Percentiles rank a stretch among this genome's conserved stretches.
Conservation (phyloP, 2,329 filamentous ascomycete species). For the Pseudogymnoascus sp. region DNA sequence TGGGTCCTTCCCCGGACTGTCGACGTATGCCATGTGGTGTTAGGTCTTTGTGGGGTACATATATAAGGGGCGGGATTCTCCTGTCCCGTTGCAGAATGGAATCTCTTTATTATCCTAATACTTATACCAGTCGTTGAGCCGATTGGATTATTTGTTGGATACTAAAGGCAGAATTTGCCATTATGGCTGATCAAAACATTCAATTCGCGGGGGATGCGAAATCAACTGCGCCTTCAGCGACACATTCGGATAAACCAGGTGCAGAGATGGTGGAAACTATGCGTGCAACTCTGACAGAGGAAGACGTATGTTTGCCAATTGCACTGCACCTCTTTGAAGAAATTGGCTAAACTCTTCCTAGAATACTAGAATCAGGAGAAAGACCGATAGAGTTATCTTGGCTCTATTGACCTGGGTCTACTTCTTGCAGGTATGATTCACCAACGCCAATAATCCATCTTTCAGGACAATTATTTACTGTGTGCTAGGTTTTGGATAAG, state of each 20-base stretch:
- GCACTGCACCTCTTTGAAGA: neutral
- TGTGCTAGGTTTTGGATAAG: constrained; percentile 19
- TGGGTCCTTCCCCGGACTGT: constrained; percentile 6
- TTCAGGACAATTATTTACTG: neutral
- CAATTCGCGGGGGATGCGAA: neutral
- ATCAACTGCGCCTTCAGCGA: neutral
- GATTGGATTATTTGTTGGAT: neutral
- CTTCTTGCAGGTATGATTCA: constrained; percentile 39
- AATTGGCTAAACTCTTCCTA: constrained; percentile 17
- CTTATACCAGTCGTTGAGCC: neutral
- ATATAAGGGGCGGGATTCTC: neutral
- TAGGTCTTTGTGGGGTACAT: constrained; percentile 1
- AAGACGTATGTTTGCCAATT: constrained; percentile 4
- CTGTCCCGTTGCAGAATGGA: neutral
- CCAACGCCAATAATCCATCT: constrained; percentile 14
- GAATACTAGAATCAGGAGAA: constrained; percentile 50
- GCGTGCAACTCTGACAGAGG: neutral
- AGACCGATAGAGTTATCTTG: constrained; percentile 55
- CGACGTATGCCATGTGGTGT: neutral
- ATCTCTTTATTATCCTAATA: neutral
- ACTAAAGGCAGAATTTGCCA: neutral
- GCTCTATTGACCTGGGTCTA: constrained; percentile 50
- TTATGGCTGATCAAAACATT: neutral
- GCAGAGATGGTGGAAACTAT: neutral
- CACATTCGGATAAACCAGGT: neutral